These are phyloP conservation scores for Penicillium verhagenii DNA, from an alignment of 495 filamentous ascomycete species.

Conservation along the genomic window DNA sequence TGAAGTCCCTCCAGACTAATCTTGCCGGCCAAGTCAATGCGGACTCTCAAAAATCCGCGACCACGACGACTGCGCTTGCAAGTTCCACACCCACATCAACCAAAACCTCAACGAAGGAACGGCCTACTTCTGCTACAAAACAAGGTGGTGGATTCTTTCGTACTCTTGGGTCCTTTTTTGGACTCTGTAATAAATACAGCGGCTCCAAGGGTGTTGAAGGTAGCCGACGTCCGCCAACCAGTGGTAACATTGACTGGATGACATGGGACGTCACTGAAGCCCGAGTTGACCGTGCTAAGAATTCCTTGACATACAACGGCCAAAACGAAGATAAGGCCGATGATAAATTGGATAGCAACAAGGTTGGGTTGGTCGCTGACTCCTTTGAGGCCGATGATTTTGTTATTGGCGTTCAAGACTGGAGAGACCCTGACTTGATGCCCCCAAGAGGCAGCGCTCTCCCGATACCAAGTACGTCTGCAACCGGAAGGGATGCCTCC, in stretches of 20 bases:
- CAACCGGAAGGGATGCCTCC: conserved; percentile 19
- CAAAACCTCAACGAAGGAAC: conserved; percentile 18
- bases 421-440: conserved; percentile 83
- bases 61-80: conserved; percentile 24
- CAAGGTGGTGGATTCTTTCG: conserved; percentile 54
- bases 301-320: conserved; percentile 3
- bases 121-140: conserved; percentile 13
- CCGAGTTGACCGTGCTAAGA: conserved; percentile 15
- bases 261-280: conserved; percentile 52
- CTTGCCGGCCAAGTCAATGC: conserved; percentile 18
- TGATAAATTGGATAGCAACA: conserved; percentile 16
- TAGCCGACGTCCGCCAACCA: conserved; percentile 72
- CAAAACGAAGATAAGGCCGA: conserved; percentile 15
- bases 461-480: conserved; percentile 24
- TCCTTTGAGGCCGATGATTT: conserved; percentile 62
- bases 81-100: conserved; percentile 28
- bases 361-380: conserved; percentile 8
- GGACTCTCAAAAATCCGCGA: conserved; percentile 19
- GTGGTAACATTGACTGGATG: conserved; percentile 80
- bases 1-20: conserved; percentile 23
- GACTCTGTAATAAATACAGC: conserved; percentile 39
- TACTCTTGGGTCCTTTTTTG: conserved; percentile 53
- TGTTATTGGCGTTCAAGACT: conserved; percentile 90
- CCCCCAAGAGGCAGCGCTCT: conserved; percentile 33
- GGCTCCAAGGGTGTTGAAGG: conserved; percentile 41